These are phyloP conservation scores for Sarocladium strictum DNA, from an alignment of 2,329 filamentous ascomycete genomes.

Conservation along the genomic window DNA sequence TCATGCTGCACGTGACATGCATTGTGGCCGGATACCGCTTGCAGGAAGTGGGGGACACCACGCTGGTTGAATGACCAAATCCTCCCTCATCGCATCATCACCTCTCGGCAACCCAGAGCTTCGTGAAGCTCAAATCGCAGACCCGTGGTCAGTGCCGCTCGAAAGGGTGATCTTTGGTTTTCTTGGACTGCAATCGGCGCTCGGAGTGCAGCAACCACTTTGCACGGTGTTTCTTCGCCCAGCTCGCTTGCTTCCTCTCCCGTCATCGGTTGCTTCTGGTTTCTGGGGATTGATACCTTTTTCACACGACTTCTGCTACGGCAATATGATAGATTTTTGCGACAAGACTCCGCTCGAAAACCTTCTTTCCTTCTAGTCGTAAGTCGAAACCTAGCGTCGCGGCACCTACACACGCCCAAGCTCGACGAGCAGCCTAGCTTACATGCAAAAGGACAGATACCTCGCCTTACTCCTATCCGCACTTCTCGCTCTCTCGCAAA, in stretches of 20 bases:
- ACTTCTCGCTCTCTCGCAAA: neutral
- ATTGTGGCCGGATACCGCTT: neutral
- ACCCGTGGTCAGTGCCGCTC: neutral
- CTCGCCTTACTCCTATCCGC: conserved; percentile 2
- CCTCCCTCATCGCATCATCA: conserved; percentile 24
- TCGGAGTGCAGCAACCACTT: neutral
- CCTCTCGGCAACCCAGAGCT: conserved; percentile 17
- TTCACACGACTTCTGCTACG: conserved; percentile 15
- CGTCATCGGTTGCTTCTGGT: neutral
- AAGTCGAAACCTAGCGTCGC: conserved; percentile 17
- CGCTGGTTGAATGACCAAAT: conserved; percentile 16
- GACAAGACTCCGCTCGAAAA: conserved; percentile 23
- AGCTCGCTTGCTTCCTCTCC: neutral
- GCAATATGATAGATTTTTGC: conserved; percentile 37
- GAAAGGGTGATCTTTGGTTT: neutral
- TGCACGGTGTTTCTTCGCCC: neutral
- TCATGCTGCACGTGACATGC: neutral
- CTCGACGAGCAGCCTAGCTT: too few species aligned
- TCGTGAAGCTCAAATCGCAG: conserved; percentile 17
- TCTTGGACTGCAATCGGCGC: neutral
- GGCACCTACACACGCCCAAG: too few species aligned
- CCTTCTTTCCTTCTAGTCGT: conserved; percentile 35
- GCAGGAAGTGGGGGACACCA: conserved; percentile 7
- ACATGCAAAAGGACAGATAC: neutral
- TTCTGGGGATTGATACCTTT: neutral